These are phyloP conservation scores for Pleurotus sapidus DNA, from an alignment of 768 basidiomycete species.

Conservation along the genomic window DNA sequence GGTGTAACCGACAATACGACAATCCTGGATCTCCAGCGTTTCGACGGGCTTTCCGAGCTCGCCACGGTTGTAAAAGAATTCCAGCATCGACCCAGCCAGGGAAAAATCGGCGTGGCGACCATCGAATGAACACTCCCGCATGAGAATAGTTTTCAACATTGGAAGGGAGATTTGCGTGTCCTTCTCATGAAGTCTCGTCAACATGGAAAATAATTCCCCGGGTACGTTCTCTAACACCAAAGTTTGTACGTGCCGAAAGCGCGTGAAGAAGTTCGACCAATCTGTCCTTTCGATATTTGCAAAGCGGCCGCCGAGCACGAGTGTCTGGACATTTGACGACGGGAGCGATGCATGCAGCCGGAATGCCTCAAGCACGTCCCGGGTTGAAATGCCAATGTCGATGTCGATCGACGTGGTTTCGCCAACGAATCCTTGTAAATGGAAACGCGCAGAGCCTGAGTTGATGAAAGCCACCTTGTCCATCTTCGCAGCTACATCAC, in stretches of 20 bases:
- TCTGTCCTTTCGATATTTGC: not conserved
- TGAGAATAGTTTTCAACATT: not conserved
- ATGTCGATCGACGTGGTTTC: not conserved
- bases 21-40: not conserved
- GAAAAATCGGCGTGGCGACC: not conserved
- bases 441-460: not conserved
- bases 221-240: not conserved
- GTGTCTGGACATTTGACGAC: not conserved
- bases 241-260: not conserved
- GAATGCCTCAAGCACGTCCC: not conserved
- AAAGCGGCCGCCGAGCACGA: not conserved
- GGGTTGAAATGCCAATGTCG: not conserved
- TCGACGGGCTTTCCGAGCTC: not conserved
- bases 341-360: not conserved
- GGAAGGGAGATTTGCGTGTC: not conserved
- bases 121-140: not conserved
- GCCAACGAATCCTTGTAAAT: not conserved
- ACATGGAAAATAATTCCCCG: not conserved
- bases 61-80: not conserved
- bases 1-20: not conserved
- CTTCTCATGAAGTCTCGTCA: not conserved
- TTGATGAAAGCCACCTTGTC: not conserved
- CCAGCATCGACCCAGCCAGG: not conserved
- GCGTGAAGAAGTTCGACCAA: not conserved
- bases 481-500: not conserved